Percentiles rank a stretch among this genome's conserved stretches.
phyloP scores from a whole-genome alignment of 345 rosid species.

The Anastatica hierochuntica region DNA sequence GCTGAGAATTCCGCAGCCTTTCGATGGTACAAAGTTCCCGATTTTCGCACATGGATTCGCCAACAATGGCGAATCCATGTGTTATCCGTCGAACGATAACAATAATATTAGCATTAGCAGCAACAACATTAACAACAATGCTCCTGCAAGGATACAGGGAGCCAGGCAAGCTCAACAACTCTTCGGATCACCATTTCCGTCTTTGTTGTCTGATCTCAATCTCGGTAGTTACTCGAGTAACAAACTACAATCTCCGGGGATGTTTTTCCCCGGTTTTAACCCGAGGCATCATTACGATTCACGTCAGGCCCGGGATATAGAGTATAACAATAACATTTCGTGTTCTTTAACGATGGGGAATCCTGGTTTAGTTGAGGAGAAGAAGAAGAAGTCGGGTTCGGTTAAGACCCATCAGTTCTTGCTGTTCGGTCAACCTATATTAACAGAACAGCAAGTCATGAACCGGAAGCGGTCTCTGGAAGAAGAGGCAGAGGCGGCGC shows the following conservation, averaged over 20 bases:
- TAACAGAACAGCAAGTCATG: constrained; percentile 25
- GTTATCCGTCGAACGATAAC: no score
- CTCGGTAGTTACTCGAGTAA: constrained; percentile 31
- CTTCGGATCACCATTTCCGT: constrained; percentile 52
- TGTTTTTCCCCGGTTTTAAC: constrained; percentile 36
- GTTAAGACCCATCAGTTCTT: constrained; percentile 60
- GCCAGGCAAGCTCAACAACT: constrained; percentile 94
- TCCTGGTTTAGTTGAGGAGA: constrained; percentile 34
- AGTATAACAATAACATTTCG: constrained; percentile 46
- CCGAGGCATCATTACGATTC: constrained; percentile 9
- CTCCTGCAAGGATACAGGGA: constrained; percentile 99
- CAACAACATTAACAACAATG: constrained; percentile 1
- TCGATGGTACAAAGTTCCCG: constrained; percentile 37
- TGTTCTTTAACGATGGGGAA: constrained; percentile 72
- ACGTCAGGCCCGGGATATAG: constrained; percentile 21
- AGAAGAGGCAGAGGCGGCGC: constrained; percentile 10
- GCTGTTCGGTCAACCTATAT: constrained; percentile 83
- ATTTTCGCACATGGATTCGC: constrained; percentile 46
- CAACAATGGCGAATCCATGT: constrained; percentile 32
- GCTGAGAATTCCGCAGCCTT: constrained; percentile 51
- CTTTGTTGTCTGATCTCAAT: constrained; percentile 51
- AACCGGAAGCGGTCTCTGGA: constrained; percentile 35
- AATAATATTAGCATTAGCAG: neutral
- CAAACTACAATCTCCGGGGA: constrained; percentile 51
- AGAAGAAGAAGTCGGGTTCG: constrained; percentile 42